Evolutionary conservation across 805 yeast genomes (phyloP).

Genomic region (Nakazawaea wyomingensis): DNA sequence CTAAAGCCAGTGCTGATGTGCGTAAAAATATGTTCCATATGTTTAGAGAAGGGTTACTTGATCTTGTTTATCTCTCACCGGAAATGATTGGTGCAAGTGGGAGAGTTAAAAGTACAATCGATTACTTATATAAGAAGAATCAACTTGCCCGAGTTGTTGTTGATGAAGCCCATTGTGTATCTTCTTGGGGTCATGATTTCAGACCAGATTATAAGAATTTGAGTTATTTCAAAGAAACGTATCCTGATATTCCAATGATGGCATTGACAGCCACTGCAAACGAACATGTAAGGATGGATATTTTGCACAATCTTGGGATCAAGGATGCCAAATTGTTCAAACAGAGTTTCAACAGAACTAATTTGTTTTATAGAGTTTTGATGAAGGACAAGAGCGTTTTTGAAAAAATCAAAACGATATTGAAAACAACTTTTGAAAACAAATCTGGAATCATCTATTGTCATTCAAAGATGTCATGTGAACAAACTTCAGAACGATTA

Average conservation of each 20-base stretch:
- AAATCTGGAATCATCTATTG: conserved; percentile 90
- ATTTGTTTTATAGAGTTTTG: conserved; percentile 72
- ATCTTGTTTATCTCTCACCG: conserved; percentile 84
- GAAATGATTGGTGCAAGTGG: conserved; percentile 84
- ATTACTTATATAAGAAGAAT: conserved; percentile 46
- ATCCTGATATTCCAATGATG: conserved; percentile 83
- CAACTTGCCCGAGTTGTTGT: conserved; percentile 81
- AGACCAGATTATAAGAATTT: conserved; percentile 91
- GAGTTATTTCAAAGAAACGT: conserved; percentile 63
- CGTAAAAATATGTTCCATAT: conserved; percentile 55
- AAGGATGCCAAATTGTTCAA: conserved; percentile 58
- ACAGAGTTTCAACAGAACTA: conserved; percentile 90
- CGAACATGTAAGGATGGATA: conserved; percentile 81
- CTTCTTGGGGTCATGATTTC: conserved; percentile 98
- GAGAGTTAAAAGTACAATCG: conserved; percentile 60
- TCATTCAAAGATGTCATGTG: conserved; percentile 86
- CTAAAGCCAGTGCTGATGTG: conserved; percentile 63
- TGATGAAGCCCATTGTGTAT: conserved; percentile 97
- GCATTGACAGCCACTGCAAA: conserved; percentile 98
- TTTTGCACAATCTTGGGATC: conserved; percentile 70
- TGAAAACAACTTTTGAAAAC: conserved; percentile 43
- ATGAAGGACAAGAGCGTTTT: conserved; percentile 54
- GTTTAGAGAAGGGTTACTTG: conserved; percentile 62
- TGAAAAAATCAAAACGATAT: conserved; percentile 55
- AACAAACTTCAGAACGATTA: conserved; percentile 64